Percentiles rank a stretch among this genome's conserved stretches.
Evolutionary conservation across 306 rosid species (phyloP).

Genomic region (Quercus agrifolia): DNA sequence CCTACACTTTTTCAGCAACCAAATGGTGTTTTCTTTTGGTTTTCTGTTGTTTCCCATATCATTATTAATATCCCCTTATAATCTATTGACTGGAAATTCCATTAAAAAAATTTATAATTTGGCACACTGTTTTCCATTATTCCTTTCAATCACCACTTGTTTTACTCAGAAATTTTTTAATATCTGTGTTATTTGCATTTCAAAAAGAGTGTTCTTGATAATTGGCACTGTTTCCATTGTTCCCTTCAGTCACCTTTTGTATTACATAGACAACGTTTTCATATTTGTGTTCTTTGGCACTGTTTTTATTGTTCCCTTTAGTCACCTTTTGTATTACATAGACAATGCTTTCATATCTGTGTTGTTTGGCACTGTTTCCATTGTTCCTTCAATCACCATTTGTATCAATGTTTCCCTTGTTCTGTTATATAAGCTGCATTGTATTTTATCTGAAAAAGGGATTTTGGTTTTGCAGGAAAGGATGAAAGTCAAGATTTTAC

Average conservation of each 20-base stretch:
- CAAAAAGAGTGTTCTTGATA: too few species aligned
- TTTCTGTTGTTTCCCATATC: background rate
- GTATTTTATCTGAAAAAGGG: background rate
- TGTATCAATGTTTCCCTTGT: too few species aligned
- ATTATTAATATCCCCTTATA: background rate
- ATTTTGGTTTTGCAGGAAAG: conserved; percentile 7
- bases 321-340: too few species aligned
- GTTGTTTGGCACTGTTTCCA: too few species aligned
- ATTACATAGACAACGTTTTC: too few species aligned
- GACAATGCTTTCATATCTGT: too few species aligned
- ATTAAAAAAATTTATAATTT: background rate
- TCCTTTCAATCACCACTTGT: background rate
- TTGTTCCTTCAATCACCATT: too few species aligned
- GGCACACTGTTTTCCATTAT: background rate
- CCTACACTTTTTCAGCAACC: background rate
- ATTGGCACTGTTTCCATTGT: too few species aligned
- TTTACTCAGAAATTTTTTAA: background rate
- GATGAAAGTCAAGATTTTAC: conserved; percentile 65
- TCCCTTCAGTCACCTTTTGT: too few species aligned
- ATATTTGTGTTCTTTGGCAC: background rate
- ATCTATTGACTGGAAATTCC: background rate
- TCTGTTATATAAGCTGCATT: background rate
- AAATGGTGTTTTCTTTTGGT: background rate
- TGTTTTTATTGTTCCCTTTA: too few species aligned
- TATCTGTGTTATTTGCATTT: background rate